Conservation (phyloP, 139 green algal species). For the Ostreobium quekettii region DNA sequence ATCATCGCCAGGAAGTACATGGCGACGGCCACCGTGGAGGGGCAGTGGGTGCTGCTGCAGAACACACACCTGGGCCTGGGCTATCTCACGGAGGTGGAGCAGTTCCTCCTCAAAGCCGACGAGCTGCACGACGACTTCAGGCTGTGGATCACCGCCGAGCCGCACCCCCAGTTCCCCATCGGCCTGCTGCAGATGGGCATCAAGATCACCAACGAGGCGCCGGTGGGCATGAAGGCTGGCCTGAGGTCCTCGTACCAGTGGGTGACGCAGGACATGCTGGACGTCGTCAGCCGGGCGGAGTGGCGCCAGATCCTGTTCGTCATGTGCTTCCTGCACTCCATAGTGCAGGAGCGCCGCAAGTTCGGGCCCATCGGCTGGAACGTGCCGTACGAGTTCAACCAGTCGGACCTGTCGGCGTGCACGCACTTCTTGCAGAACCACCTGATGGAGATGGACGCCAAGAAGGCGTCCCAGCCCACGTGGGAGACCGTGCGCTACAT, state of each 20-base stretch:
- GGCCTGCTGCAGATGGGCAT: slow-evolving; percentile 87
- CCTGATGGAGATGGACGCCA: slow-evolving; percentile 85
- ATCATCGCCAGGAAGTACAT: slow-evolving; percentile 86
- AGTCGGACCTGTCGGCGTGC: slow-evolving; percentile 76
- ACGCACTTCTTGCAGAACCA: slow-evolving; percentile 91
- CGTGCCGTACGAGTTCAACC: slow-evolving; percentile 95
- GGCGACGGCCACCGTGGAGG: slow-evolving; percentile 67
- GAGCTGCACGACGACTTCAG: slow-evolving; percentile 67
- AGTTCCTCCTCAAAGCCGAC: slow-evolving; percentile 52
- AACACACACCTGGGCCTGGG: slow-evolving; percentile 89
- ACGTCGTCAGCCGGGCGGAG: slow-evolving; percentile 64
- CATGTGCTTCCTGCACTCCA: slow-evolving; percentile 83
- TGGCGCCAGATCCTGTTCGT: slow-evolving; percentile 90
- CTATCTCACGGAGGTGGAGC: slow-evolving; percentile 89
- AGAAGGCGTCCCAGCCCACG: slow-evolving; percentile 54
- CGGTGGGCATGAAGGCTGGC: slow-evolving; percentile 84
- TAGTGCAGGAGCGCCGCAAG: slow-evolving; percentile 86
- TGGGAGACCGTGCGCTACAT: slow-evolving; percentile 87
- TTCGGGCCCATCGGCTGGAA: slow-evolving; percentile 94
- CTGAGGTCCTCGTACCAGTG: slow-evolving; percentile 75
- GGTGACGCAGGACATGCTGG: slow-evolving; percentile 84
- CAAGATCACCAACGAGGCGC: slow-evolving; percentile 89
- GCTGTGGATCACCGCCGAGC: slow-evolving; percentile 91
- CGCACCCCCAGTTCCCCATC: slow-evolving; percentile 85
- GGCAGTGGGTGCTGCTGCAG: slow-evolving; percentile 92